Base-by-base conservation (phyloP, 805 yeast genomes). In the Kodamaea lidongshanica region DNA sequence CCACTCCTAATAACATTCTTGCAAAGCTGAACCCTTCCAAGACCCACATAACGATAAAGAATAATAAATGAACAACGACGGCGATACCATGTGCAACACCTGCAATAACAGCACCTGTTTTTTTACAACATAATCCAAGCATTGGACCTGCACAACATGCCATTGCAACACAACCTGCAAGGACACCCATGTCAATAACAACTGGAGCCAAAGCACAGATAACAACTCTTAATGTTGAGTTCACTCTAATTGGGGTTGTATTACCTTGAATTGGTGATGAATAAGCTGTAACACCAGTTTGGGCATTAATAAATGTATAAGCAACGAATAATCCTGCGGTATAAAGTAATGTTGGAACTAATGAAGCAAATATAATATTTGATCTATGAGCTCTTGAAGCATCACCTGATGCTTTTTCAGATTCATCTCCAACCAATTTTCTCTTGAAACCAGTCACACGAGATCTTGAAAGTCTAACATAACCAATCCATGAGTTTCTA, bases 101-200 rank as follows among this genome's bases (percentile, higher is more conserved):
- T 22, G 99, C 99, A 64, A 78, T 78, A 23, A 86, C 94, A 7
- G 96, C 80, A 64, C 95, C 95, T 29, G 96, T 88, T 71, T 83
- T 81, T 76, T 88, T 88, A 69, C 97, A 89, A 64, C 98, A 89
- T 65, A 88, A 60, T 35, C 92, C 92, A 42, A 89, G 75, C 54
- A 89, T 48, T 46, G 99, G 98, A 58, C 99, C 99, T 16, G 95
- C 85, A 72, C 96, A 92, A 66, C 98, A 92, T 10, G 96, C 83
- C 61, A 88, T 54, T 47, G 76, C 86, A 47, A 83, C 69, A 61
- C 89, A 74, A 42, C 82, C 71, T 50, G 72, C 74, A 44, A 88
- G 65, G 19, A 77, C 80, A 71, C 95, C 98, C 58, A 86, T 74
- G 57, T 92, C 81, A 57, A 89, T 73, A 18, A 67, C 95, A 56